These are phyloP conservation scores for Thamnidium elegans DNA, from an alignment of 192 early-diverging fungal genomes.

Conservation along the genomic window DNA sequence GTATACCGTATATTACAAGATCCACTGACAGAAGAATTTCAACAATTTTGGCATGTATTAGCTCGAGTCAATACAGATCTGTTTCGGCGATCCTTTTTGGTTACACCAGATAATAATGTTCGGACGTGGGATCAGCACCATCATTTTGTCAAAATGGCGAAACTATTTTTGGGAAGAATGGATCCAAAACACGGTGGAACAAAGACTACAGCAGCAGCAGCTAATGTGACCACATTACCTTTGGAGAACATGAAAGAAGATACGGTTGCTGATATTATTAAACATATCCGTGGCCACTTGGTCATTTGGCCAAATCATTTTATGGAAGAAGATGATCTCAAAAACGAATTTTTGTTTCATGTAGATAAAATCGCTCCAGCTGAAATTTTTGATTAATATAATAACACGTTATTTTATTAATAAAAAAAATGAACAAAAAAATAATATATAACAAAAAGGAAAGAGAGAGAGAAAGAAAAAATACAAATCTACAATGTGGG, in stretches of 20 bases:
- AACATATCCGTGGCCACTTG: constrained; percentile 35
- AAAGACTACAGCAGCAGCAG: background rate
- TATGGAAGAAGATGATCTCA: constrained; percentile 29
- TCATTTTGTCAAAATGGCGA: constrained; percentile 33
- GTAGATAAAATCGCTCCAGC: constrained; percentile 29
- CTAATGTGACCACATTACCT: background rate
- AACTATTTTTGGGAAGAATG: constrained; percentile 1
- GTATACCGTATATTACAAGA: constrained; percentile 47
- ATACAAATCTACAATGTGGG: too few relatives aligned
- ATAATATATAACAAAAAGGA: too few relatives aligned
- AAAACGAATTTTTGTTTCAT: constrained; percentile 26
- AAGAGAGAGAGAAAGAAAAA: too few relatives aligned
- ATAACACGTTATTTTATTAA: too few relatives aligned
- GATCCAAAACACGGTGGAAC: constrained; percentile 19
- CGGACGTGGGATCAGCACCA: constrained; percentile 56
- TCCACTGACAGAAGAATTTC: constrained; percentile 60
- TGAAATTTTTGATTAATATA: constrained; percentile 36
- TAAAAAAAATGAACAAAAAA: too few relatives aligned
- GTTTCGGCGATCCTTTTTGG: constrained; percentile 71
- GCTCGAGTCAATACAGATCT: constrained; percentile 61
- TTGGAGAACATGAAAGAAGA: background rate
- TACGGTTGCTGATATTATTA: constrained; percentile 1
- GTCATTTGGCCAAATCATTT: constrained; percentile 39
- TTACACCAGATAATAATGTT: constrained; percentile 79
- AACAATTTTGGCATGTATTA: constrained; percentile 55